A percentile compares a stretch with the other conserved stretches of the same genome.
Conservation (phyloP, 1,284 basidiomycete species). For the Violaceomyces palustris region DNA sequence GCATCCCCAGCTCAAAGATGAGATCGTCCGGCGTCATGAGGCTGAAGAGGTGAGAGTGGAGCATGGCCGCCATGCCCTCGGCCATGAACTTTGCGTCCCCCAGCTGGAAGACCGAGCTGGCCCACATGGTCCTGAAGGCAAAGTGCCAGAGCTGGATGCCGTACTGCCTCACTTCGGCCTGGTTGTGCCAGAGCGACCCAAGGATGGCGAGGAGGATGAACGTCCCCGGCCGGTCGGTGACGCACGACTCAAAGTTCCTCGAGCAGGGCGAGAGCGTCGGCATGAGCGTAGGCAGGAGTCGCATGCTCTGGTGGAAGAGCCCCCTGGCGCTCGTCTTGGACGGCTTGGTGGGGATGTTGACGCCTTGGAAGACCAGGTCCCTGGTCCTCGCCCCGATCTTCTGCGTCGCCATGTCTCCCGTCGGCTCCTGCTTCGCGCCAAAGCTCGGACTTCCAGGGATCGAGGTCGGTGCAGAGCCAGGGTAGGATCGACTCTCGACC, state of each 20-base stretch:
- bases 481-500: no score
- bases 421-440: no score
- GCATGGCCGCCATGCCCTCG: slow-evolving; percentile 17
- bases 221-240: slow-evolving; percentile 20
- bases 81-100: slow-evolving; percentile 23
- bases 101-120: slow-evolving; percentile 23
- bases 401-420: slow-evolving; percentile 22
- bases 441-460: no score
- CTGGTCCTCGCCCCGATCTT: slow-evolving; percentile 25
- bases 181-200: slow-evolving; percentile 23
- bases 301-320: slow-evolving; percentile 21
- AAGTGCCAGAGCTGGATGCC: slow-evolving; percentile 28
- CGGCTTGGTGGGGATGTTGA: slow-evolving; percentile 32
- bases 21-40: slow-evolving; percentile 19
- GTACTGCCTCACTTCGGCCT: slow-evolving; percentile 23
- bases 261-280: slow-evolving; percentile 15
- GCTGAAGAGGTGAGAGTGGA: slow-evolving; percentile 12
- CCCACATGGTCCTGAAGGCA: slow-evolving; percentile 29
- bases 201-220: slow-evolving; percentile 19
- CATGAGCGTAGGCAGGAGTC: slow-evolving; percentile 14
- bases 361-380: slow-evolving; percentile 27
- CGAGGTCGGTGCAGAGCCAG: no score
- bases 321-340: slow-evolving; percentile 21
- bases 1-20: slow-evolving; percentile 19
- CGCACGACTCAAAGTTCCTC: slow-evolving; percentile 16